These are phyloP conservation scores for Spinacia oleracea DNA, from an alignment of 179 eudicot genomes.

Conservation along the genomic window DNA sequence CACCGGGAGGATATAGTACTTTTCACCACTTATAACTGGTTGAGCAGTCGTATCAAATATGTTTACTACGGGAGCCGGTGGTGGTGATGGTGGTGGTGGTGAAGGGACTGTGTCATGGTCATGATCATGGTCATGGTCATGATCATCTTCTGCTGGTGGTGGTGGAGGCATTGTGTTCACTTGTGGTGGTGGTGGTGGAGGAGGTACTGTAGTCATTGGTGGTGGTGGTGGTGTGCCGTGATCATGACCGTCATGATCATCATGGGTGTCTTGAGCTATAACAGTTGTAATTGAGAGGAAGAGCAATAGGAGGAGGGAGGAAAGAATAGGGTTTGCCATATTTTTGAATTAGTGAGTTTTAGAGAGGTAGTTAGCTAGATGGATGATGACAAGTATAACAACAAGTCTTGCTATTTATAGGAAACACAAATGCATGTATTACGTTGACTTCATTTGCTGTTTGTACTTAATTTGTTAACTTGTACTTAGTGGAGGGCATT, in stretches of 20 bases:
- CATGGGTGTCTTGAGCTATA: not conserved
- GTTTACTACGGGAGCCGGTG: not conserved
- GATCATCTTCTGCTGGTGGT: not conserved
- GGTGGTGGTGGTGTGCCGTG: too few species aligned
- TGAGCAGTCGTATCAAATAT: not conserved
- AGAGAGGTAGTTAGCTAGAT: not conserved
- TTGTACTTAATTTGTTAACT: too few species aligned
- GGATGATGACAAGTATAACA: not conserved
- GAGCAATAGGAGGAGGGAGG: not conserved
- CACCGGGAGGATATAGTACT: slow-evolving; percentile 9
- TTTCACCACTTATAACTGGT: not conserved
- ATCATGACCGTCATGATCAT: too few species aligned
- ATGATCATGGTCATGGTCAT: not conserved
- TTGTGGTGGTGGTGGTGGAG: not conserved
- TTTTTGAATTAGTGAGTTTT: not conserved
- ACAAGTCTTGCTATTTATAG: too few species aligned
- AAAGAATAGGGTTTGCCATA: not conserved
- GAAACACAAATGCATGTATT: too few species aligned
- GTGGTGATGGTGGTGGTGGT: not conserved
- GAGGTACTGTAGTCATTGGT: not conserved
- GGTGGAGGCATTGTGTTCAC: not conserved
- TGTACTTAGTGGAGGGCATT: too few species aligned
- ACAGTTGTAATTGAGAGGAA: not conserved
- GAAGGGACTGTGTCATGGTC: not conserved
- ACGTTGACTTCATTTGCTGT: too few species aligned